These are phyloP conservation scores for Geotrichum phurueaensis DNA, from an alignment of 1,139 yeast genomes.

Conservation along the genomic window DNA sequence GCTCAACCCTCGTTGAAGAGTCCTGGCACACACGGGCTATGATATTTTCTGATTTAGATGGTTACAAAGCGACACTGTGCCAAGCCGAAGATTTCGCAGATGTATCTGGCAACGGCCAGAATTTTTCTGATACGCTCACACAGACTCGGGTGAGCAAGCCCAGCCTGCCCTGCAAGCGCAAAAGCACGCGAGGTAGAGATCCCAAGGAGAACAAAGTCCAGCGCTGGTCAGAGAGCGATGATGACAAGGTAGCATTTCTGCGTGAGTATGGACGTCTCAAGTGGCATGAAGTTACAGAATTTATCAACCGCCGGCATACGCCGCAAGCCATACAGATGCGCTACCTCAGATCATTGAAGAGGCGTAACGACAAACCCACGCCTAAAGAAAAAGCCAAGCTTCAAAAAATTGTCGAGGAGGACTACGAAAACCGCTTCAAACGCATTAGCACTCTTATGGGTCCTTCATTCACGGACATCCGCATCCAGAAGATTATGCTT, in stretches of 20 bases:
- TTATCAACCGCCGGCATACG: slow-evolving; percentile 35
- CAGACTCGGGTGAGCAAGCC: neutral
- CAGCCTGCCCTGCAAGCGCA: neutral
- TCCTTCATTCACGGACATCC: slow-evolving; percentile 22
- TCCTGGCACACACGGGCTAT: neutral
- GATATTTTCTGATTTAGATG: neutral
- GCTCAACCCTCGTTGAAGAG: neutral
- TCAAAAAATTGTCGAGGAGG: slow-evolving; percentile 31
- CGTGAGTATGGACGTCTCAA: slow-evolving; percentile 36
- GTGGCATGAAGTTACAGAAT: slow-evolving; percentile 38
- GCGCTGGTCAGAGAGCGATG: slow-evolving; percentile 38
- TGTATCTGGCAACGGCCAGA: neutral
- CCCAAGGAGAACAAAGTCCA: neutral
- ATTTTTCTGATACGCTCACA: neutral
- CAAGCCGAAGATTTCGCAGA: neutral
- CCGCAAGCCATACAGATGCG: slow-evolving; percentile 31
- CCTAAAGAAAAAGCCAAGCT: slow-evolving; percentile 33
- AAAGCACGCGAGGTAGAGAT: neutral
- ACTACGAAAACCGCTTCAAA: slow-evolving; percentile 40
- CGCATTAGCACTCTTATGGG: slow-evolving; percentile 34
- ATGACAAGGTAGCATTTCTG: slow-evolving; percentile 36
- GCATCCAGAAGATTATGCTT: slow-evolving; percentile 16
- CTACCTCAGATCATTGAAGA: slow-evolving; percentile 38
- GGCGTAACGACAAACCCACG: slow-evolving; percentile 35
- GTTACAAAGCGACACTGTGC: neutral